A percentile compares a stretch with the other conserved stretches of the same genome.
Evolutionary conservation across 768 basidiomycete genomes (phyloP).

Genomic region (Leccinum imitatum): DNA sequence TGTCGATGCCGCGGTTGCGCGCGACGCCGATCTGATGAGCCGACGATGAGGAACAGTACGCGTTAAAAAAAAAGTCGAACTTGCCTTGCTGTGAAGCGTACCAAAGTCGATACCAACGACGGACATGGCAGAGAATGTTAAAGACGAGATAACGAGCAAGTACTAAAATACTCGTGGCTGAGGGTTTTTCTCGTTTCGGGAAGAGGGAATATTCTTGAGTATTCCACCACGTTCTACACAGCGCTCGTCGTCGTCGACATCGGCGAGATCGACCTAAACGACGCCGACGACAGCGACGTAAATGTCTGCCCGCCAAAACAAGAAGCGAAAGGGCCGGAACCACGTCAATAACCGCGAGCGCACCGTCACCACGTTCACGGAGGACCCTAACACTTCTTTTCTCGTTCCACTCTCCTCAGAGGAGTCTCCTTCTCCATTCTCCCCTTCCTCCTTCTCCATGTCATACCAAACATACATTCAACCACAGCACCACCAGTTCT

Average conservation of each 20-base stretch:
- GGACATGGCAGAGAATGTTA: slow-evolving; percentile 51
- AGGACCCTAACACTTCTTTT: slow-evolving; percentile 54
- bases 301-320: slow-evolving; percentile 63
- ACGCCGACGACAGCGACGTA: not conserved
- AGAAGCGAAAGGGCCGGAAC: slow-evolving; percentile 59
- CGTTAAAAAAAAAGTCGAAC: not conserved
- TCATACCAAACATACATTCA: slow-evolving; percentile 36
- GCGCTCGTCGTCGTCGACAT: not conserved
- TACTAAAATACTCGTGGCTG: slow-evolving; percentile 9
- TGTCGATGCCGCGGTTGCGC: slow-evolving; percentile 94
- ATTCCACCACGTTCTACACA: slow-evolving; percentile 28
- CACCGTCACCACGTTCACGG: slow-evolving; percentile 66
- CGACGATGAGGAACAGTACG: not conserved
- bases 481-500: slow-evolving; percentile 30
- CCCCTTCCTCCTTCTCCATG: slow-evolving; percentile 41
- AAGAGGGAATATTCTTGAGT: slow-evolving; percentile 20
- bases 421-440: slow-evolving; percentile 44
- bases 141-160: not conserved
- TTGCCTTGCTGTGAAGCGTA: slow-evolving; percentile 83
- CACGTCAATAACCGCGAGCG: slow-evolving; percentile 58
- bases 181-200: slow-evolving; percentile 23
- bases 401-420: slow-evolving; percentile 53
- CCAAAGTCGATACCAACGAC: slow-evolving; percentile 97
- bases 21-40: slow-evolving; percentile 83
- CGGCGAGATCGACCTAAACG: not conserved